These are phyloP conservation scores for Camelina hispida DNA, from an alignment of 345 rosid species.

Conservation along the genomic window DNA sequence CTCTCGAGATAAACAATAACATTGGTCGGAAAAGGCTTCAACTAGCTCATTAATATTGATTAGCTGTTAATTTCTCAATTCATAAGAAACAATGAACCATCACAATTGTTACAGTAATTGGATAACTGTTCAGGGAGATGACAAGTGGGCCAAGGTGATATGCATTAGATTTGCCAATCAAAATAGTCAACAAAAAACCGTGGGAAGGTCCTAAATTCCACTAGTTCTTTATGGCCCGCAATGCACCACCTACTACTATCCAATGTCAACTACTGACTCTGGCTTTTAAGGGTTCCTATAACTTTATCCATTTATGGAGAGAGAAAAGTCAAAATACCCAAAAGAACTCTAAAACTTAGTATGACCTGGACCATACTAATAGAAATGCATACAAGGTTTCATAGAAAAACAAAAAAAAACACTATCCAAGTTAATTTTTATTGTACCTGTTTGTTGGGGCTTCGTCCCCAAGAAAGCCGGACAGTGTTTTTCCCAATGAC, in stretches of 20 bases:
- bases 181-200: slow-evolving; percentile 26
- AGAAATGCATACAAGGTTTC: slow-evolving; percentile 19
- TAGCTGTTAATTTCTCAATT: not conserved
- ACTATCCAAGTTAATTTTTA: not conserved
- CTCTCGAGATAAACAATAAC: not conserved
- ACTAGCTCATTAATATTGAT: not conserved
- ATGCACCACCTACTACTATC: slow-evolving; percentile 34
- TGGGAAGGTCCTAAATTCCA: slow-evolving; percentile 13
- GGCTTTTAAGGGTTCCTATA: not conserved
- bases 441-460: slow-evolving; percentile 78
- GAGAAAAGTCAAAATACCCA: not conserved
- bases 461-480: slow-evolving; percentile 90
- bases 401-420: not conserved
- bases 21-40: not conserved
- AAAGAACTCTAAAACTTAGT: not conserved
- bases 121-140: not conserved
- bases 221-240: slow-evolving; percentile 29
- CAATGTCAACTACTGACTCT: slow-evolving; percentile 35
- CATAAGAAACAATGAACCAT: slow-evolving; percentile 8
- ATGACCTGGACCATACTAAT: slow-evolving; percentile 4
- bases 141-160: slow-evolving; percentile 29
- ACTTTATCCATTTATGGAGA: slow-evolving; percentile 18
- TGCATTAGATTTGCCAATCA: slow-evolving; percentile 24
- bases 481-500: slow-evolving; percentile 84
- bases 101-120: not conserved